Evolutionary conservation across 129 eudicot species (phyloP).

Genomic region (Saussurea involucrata): DNA sequence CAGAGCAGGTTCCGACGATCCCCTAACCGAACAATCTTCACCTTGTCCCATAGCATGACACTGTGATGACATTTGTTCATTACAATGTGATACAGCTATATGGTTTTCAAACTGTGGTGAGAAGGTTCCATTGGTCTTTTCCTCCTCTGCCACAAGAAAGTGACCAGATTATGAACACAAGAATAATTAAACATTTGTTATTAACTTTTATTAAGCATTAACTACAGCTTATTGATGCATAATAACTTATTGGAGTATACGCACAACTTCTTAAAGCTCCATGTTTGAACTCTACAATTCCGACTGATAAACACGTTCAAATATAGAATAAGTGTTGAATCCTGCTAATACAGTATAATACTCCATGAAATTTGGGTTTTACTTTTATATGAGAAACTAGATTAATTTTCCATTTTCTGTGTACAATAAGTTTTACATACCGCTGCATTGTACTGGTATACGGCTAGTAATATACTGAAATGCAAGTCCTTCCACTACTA

Average conservation of each 20-base stretch:
- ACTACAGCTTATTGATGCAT: neutral
- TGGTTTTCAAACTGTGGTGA: constrained; percentile 51
- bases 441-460: no score
- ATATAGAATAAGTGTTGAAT: no score
- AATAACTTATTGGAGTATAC: neutral
- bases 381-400: no score
- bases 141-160: constrained; percentile 36
- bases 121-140: constrained; percentile 29
- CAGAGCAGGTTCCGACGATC: constrained; percentile 7
- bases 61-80: constrained; percentile 8
- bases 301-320: neutral
- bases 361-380: no score
- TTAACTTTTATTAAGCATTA: neutral
- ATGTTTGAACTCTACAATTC: neutral
- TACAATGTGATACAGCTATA: constrained; percentile 14
- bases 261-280: neutral
- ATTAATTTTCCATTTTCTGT: no score
- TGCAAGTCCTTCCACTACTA: neutral
- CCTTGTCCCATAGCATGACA: constrained; percentile 11
- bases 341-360: no score
- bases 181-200: neutral
- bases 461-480: neutral
- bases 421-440: no score
- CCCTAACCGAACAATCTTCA: constrained; percentile 14
- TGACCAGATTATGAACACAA: neutral